phyloP scores from a whole-genome alignment of 1,284 basidiomycete genomes.

The Omphalotus olearius region DNA sequence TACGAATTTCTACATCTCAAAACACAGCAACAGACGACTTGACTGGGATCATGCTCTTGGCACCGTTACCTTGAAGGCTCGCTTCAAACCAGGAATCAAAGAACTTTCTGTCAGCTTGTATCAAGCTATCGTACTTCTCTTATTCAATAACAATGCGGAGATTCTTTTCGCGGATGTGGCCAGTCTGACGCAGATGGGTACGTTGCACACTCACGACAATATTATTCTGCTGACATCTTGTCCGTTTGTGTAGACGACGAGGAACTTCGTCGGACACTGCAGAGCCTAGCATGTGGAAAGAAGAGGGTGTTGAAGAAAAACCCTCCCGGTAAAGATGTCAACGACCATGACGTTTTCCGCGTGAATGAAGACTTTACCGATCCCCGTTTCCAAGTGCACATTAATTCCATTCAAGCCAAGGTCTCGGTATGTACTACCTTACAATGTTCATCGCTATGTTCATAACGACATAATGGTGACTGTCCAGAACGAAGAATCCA shows the following conservation, averaged over 20 bases:
- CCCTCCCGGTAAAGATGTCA: constrained; percentile 78
- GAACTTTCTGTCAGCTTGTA: constrained; percentile 90
- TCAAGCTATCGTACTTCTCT: constrained; percentile 83
- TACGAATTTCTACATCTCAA: constrained; percentile 65
- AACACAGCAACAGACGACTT: constrained; percentile 71
- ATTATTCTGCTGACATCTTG: not conserved
- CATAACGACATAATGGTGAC: not conserved
- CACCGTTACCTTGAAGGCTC: constrained; percentile 67
- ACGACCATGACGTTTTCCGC: constrained; percentile 72
- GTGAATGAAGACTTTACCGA: constrained; percentile 87
- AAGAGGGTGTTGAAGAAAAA: constrained; percentile 86
- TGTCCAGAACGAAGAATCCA: constrained; percentile 78
- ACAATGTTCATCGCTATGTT: constrained; percentile 2
- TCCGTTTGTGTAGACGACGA: constrained; percentile 47
- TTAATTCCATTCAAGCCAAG: constrained; percentile 95
- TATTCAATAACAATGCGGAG: constrained; percentile 77
- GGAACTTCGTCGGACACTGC: constrained; percentile 81
- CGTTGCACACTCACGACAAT: constrained; percentile 22
- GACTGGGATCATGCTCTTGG: constrained; percentile 84
- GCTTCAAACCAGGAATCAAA: constrained; percentile 72
- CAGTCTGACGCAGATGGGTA: constrained; percentile 73
- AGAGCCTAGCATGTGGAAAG: constrained; percentile 88
- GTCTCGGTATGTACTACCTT: constrained; percentile 59
- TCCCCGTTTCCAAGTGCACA: constrained; percentile 77
- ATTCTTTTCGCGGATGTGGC: constrained; percentile 69